Percentiles rank a stretch among this genome's conserved stretches.
Evolutionary conservation across 257 asterid genomes (phyloP).

Genomic region (Solanum corneliomulleri): DNA sequence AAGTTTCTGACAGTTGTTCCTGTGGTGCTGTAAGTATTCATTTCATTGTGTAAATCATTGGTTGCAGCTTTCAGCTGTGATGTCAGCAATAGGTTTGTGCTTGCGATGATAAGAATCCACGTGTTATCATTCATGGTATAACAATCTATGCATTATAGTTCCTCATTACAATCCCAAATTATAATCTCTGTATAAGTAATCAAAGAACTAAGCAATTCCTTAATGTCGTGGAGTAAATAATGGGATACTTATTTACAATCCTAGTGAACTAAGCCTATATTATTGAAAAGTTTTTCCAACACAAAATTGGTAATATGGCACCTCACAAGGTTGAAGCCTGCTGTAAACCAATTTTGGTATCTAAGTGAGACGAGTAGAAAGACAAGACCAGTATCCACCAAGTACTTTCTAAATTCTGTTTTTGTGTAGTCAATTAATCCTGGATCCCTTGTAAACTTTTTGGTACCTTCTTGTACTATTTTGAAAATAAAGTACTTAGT

Average conservation of each 20-base stretch:
- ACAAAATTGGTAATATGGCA: background rate
- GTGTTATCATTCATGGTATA: background rate
- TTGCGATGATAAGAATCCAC: background rate
- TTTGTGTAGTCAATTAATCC: background rate
- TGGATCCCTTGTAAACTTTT: background rate
- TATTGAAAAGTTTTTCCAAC: background rate
- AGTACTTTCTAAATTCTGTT: background rate
- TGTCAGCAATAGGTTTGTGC: background rate
- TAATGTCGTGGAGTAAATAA: background rate
- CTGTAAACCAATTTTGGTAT: background rate
- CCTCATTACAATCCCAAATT: background rate
- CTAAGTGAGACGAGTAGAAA: background rate
- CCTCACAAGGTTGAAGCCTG: background rate
- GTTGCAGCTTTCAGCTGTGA: background rate
- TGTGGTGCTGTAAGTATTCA: slow-evolving; percentile 65
- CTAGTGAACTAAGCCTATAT: background rate
- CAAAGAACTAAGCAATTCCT: background rate
- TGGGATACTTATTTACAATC: background rate
- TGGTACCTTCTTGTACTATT: background rate
- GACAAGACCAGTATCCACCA: background rate
- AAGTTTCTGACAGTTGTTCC: slow-evolving; percentile 88
- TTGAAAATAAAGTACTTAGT: background rate
- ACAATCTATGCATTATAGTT: background rate
- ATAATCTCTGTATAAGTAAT: background rate
- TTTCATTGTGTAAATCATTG: background rate